Evolutionary conservation across 2,329 filamentous ascomycete genomes (phyloP).

Genomic region (Huntiella savannae): DNA sequence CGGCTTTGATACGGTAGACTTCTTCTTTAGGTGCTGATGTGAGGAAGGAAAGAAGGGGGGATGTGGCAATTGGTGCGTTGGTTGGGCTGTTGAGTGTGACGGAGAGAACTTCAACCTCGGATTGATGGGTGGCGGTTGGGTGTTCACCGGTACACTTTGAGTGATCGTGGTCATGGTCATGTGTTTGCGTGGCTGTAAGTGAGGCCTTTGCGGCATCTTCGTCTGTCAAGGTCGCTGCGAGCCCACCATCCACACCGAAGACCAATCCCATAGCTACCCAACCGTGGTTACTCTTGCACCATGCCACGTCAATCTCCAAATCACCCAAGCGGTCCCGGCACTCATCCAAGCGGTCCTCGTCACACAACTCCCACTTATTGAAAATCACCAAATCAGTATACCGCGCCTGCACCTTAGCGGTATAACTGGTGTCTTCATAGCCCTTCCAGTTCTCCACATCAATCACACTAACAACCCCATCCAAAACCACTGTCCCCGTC

Average conservation of each 20-base stretch:
- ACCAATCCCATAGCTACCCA: slow-evolving; percentile 60
- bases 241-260: slow-evolving; percentile 70
- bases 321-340: slow-evolving; percentile 64
- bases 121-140: slow-evolving; percentile 42
- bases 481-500: slow-evolving; percentile 50
- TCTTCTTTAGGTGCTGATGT: slow-evolving; percentile 71
- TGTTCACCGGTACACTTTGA: slow-evolving; percentile 24
- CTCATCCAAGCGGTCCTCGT: slow-evolving; percentile 56
- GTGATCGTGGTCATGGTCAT: slow-evolving; percentile 19
- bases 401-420: slow-evolving; percentile 67
- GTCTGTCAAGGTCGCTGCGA: slow-evolving; percentile 39
- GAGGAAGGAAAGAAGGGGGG: slow-evolving; percentile 49
- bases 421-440: slow-evolving; percentile 80
- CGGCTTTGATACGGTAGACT: slow-evolving; percentile 81
- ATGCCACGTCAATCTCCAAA: slow-evolving; percentile 60
- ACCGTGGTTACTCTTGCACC: slow-evolving; percentile 70
- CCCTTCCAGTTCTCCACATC: slow-evolving; percentile 92
- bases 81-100: slow-evolving; percentile 37
- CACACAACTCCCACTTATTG: slow-evolving; percentile 75
- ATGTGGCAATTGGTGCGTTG: slow-evolving; percentile 29
- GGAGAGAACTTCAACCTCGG: slow-evolving; percentile 82
- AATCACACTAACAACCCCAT: slow-evolving; percentile 76
- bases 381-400: slow-evolving; percentile 84
- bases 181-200: slow-evolving; percentile 15
- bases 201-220: slow-evolving; percentile 17